These are phyloP conservation scores for Candida orba DNA, from an alignment of 805 yeast species.

Conservation along the genomic window DNA sequence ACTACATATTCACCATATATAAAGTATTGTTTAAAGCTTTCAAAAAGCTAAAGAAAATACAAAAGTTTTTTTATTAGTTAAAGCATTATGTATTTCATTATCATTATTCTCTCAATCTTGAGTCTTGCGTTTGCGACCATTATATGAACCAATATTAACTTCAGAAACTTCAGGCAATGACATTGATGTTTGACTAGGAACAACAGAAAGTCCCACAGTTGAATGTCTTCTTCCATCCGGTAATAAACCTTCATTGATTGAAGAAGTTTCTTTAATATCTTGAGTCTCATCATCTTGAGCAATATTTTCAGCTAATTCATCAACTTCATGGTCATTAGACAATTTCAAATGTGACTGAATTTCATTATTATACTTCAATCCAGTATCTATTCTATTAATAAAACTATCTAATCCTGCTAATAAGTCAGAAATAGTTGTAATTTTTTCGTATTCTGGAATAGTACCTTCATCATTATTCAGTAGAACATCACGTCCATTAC, in stretches of 20 bases:
- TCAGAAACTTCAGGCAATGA: slow-evolving; percentile 7
- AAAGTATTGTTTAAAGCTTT: background rate
- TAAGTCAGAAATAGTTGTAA: slow-evolving; percentile 6
- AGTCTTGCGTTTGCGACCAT: slow-evolving; percentile 8
- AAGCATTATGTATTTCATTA: background rate
- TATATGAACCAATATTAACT: slow-evolving; percentile 5
- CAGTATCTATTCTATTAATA: slow-evolving; percentile 9
- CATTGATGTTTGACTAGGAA: slow-evolving; percentile 4
- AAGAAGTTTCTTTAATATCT: background rate
- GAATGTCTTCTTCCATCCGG: slow-evolving; percentile 8
- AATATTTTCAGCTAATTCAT: background rate
- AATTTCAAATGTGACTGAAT: slow-evolving; percentile 1
- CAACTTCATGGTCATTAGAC: background rate
- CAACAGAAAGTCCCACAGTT: slow-evolving; percentile 1
- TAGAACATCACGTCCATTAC: slow-evolving; percentile 18
- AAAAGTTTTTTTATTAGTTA: background rate
- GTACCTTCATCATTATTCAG: slow-evolving; percentile 4
- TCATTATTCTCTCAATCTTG: slow-evolving; percentile 1
- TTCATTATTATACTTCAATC: slow-evolving; percentile 7
- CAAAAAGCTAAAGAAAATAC: background rate
- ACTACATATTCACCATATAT: background rate
- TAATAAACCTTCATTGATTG: background rate
- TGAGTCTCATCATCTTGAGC: background rate
- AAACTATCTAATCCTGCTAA: slow-evolving; percentile 12
- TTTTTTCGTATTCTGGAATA: background rate